Evolutionary conservation across 768 basidiomycete species (phyloP).

Genomic region (Termitomyces titanicus): DNA sequence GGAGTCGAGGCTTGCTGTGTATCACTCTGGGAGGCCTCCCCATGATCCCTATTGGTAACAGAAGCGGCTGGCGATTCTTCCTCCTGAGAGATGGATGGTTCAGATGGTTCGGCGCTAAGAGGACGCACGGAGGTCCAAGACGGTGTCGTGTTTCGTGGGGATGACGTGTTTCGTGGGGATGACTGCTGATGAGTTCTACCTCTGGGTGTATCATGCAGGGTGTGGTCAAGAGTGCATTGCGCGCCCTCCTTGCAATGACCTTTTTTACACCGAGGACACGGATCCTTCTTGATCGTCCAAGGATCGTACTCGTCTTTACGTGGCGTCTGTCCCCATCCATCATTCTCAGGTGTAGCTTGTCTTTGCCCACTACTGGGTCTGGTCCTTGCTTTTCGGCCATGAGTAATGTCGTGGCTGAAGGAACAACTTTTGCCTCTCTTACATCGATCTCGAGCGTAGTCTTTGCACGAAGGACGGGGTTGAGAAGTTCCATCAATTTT

Average conservation of each 20-base stretch:
- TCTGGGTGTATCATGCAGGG: not conserved
- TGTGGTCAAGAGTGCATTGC: constrained; percentile 4
- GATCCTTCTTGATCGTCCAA: not conserved
- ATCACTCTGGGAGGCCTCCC: not conserved
- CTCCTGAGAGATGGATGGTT: not conserved
- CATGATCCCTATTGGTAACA: not conserved
- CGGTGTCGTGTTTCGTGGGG: not conserved
- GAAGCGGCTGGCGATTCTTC: not conserved
- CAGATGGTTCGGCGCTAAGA: not conserved
- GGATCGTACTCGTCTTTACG: not conserved
- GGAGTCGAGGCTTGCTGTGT: not conserved
- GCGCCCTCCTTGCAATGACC: constrained; percentile 9
- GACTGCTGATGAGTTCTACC: not conserved
- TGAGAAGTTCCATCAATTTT: not conserved
- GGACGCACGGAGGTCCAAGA: not conserved
- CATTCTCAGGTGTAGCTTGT: not conserved
- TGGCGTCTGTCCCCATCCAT: not conserved
- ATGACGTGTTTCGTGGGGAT: no score
- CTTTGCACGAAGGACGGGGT: not conserved
- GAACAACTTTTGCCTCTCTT: no score
- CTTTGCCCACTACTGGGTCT: not conserved
- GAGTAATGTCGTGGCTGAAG: not conserved
- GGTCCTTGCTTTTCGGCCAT: not conserved
- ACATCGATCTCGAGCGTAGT: not conserved
- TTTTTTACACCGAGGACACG: constrained; percentile 1